Conservation (phyloP, 202 grass and related monocot species). For the Brachypodium distachyon region DNA sequence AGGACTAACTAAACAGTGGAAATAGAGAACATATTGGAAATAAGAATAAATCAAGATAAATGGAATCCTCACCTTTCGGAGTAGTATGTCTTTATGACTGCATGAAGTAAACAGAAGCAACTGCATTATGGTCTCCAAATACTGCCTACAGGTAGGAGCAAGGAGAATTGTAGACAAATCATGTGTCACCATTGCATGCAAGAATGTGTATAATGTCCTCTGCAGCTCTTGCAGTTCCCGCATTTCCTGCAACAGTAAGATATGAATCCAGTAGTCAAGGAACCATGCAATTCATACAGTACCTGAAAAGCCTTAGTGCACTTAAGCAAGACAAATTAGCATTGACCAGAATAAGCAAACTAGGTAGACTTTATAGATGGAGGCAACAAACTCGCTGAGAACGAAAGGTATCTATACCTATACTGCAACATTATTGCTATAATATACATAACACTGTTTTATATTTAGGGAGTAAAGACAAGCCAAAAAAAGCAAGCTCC, state of each 20-base stretch:
- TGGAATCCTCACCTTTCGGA: constrained; percentile 57
- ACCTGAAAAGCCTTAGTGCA: background rate
- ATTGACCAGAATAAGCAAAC: background rate
- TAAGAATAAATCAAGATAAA: background rate
- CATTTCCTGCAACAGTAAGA: constrained; percentile 60
- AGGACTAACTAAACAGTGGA: constrained; percentile 10
- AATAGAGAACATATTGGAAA: background rate
- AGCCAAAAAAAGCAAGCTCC: background rate
- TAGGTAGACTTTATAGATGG: background rate
- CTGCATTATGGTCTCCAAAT: constrained; percentile 74
- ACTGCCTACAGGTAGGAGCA: constrained; percentile 58
- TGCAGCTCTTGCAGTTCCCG: constrained; percentile 94
- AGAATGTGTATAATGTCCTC: constrained; percentile 72
- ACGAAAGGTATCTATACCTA: background rate
- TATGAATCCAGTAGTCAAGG: constrained; percentile 15
- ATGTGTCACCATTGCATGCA: constrained; percentile 76
- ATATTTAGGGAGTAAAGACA: background rate
- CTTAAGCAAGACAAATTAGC: background rate
- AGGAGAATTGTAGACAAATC: constrained; percentile 80
- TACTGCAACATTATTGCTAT: background rate
- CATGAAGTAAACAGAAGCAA: constrained; percentile 75
- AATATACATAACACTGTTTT: background rate
- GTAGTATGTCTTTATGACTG: constrained; percentile 81
- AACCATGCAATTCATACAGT: constrained; percentile 8
- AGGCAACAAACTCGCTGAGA: background rate